Percentiles rank a stretch among this genome's conserved stretches.
Evolutionary conservation across 192 early-diverging fungal genomes (phyloP).

Genomic region (Phlyctochytrium planicorne): DNA sequence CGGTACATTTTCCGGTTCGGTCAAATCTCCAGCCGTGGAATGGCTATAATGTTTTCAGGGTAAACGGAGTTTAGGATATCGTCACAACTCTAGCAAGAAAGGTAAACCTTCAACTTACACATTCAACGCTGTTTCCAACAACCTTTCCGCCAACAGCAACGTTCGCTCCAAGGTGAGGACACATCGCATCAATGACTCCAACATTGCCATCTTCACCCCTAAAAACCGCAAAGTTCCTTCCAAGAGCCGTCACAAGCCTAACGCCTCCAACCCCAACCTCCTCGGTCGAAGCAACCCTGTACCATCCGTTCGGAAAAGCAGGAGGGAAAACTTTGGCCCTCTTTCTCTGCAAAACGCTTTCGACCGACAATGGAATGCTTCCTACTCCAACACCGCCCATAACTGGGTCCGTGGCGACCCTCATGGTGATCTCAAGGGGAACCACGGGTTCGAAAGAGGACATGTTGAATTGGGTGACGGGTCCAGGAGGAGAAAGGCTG

Average conservation of each 20-base stretch:
- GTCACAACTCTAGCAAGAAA: not conserved
- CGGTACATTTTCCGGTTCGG: slow-evolving; percentile 23
- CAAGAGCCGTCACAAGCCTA: slow-evolving; percentile 13
- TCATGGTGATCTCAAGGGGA: not conserved
- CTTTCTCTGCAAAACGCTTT: not conserved
- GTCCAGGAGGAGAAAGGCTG: not conserved
- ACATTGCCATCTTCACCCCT: slow-evolving; percentile 20
- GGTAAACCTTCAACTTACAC: slow-evolving; percentile 13
- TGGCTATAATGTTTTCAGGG: slow-evolving; percentile 4
- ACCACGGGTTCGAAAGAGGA: not conserved
- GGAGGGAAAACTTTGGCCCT: slow-evolving; percentile 18
- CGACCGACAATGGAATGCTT: not conserved
- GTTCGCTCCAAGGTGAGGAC: slow-evolving; percentile 30
- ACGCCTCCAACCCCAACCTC: slow-evolving; percentile 26
- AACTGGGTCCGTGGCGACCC: not conserved
- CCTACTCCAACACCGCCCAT: not conserved
- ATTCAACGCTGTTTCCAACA: slow-evolving; percentile 23
- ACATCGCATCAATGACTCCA: slow-evolving; percentile 24
- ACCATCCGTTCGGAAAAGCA: slow-evolving; percentile 30
- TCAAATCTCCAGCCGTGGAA: slow-evolving; percentile 30
- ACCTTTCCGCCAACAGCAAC: slow-evolving; percentile 24
- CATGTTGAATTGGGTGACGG: not conserved
- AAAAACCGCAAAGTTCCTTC: slow-evolving; percentile 31
- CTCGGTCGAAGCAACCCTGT: slow-evolving; percentile 14
- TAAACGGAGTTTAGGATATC: not conserved